Evolutionary conservation across 1,284 basidiomycete genomes (phyloP).

Genomic region (Chondrostereum purpureum): DNA sequence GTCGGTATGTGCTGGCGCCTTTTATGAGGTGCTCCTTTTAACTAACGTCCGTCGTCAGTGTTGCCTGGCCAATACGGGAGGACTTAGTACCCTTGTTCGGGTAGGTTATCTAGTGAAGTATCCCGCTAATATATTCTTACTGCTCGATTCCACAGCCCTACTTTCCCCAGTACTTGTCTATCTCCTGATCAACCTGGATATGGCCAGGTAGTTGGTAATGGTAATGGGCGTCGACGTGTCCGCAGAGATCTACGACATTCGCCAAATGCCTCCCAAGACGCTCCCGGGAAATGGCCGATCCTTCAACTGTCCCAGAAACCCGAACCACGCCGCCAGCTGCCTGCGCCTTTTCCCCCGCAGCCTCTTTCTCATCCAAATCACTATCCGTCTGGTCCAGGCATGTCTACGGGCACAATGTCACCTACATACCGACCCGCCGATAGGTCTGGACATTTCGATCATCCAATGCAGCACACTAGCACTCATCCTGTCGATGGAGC

Average conservation of each 20-base stretch:
- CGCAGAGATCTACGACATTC: constrained; percentile 33
- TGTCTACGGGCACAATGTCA: too few relatives aligned
- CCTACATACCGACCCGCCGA: not conserved
- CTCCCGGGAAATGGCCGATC: not conserved
- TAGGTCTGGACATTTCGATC: not conserved
- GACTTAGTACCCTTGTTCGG: constrained; percentile 80
- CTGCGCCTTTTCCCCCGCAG: not conserved
- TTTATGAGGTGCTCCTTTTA: too few relatives aligned
- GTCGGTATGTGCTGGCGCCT: constrained; percentile 62
- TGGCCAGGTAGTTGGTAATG: constrained; percentile 66
- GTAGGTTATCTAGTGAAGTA: too few relatives aligned
- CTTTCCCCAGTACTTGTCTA: constrained; percentile 71
- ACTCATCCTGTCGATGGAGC: not conserved
- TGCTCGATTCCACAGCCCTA: constrained; percentile 53
- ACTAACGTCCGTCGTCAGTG: constrained; percentile 48
- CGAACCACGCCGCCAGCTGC: not conserved
- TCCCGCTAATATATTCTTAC: too few relatives aligned
- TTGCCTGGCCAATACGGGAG: constrained; percentile 83
- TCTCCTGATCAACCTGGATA: constrained; percentile 78
- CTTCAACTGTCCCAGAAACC: not conserved
- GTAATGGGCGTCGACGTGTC: constrained; percentile 54
- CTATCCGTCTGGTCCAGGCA: too few relatives aligned
- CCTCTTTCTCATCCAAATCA: not conserved
- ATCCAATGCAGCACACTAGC: not conserved
- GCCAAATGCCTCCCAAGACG: constrained; percentile 11